These are phyloP conservation scores for Cynanchum wilfordii DNA, from an alignment of 257 asterid genomes.

Conservation along the genomic window DNA sequence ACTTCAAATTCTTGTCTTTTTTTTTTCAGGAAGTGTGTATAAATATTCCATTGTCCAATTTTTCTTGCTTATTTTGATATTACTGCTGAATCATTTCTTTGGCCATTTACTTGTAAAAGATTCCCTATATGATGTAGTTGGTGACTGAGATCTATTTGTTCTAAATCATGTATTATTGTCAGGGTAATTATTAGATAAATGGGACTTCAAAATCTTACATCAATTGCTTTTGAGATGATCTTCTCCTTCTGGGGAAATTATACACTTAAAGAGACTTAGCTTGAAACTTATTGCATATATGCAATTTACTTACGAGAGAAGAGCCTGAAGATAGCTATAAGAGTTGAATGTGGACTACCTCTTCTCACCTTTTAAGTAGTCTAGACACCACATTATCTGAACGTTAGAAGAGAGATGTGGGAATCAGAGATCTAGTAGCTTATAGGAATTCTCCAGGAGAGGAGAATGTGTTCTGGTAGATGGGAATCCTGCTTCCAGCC, in stretches of 20 bases:
- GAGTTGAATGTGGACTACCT: background rate
- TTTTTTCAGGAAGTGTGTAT: background rate
- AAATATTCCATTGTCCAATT: background rate
- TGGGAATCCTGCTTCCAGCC: background rate
- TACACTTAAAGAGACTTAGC: background rate
- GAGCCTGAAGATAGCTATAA: background rate
- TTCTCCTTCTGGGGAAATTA: background rate
- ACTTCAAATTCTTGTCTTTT: background rate
- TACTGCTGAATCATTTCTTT: slow-evolving; percentile 9
- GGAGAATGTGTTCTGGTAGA: background rate
- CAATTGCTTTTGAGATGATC: background rate
- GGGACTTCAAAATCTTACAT: background rate
- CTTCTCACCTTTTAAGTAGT: background rate
- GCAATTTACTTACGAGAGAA: background rate
- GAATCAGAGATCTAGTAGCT: background rate
- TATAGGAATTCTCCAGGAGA: background rate
- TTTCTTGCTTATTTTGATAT: background rate
- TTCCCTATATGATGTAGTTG: background rate
- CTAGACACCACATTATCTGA: background rate
- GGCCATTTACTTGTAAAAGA: background rate
- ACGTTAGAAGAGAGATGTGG: background rate
- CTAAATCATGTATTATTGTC: background rate
- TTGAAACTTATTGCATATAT: background rate
- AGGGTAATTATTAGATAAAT: background rate
- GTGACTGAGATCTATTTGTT: background rate